A percentile compares a stretch with the other conserved stretches of the same genome.
Conservation (phyloP, 805 yeast genomes). For the Clavispora fructus region DNA sequence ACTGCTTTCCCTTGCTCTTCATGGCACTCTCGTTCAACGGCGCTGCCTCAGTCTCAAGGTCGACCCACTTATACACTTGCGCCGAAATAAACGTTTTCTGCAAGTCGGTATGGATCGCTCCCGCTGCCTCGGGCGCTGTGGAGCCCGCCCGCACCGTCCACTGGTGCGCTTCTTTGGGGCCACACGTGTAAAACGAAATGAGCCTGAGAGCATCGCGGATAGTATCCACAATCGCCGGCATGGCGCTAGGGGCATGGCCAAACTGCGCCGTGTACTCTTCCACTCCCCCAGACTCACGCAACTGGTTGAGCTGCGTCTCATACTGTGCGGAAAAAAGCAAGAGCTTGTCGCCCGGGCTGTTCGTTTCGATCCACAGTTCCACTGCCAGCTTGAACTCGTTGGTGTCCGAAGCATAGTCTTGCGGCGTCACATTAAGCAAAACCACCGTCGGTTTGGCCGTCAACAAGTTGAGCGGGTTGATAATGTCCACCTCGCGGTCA, state of each 20-base stretch:
- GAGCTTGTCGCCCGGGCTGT: constrained; percentile 53
- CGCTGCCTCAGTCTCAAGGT: constrained; percentile 38
- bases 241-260: constrained; percentile 36
- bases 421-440: constrained; percentile 65
- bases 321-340: constrained; percentile 42
- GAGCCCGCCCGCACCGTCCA: constrained; percentile 94
- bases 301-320: constrained; percentile 31
- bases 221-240: constrained; percentile 54
- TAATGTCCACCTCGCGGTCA: constrained; percentile 54
- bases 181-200: constrained; percentile 93
- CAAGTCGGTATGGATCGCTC: constrained; percentile 93
- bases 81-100: constrained; percentile 94
- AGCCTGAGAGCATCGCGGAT: constrained; percentile 31
- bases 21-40: constrained; percentile 48
- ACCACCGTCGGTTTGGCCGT: constrained; percentile 89
- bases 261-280: constrained; percentile 23
- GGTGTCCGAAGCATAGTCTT: constrained; percentile 52
- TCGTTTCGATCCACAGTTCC: constrained; percentile 58
- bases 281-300: constrained; percentile 11
- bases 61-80: constrained; percentile 82
- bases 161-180: constrained; percentile 94
- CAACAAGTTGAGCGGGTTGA: constrained; percentile 66
- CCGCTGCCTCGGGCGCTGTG: constrained; percentile 98
- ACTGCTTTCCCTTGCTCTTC: constrained; percentile 54
- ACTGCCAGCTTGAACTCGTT: constrained; percentile 51